Evolutionary conservation across 2,329 filamentous ascomycete genomes (phyloP), one percentile per base, ranked within the genome.

Genomic region (Juglanconis juglandina): DNA sequence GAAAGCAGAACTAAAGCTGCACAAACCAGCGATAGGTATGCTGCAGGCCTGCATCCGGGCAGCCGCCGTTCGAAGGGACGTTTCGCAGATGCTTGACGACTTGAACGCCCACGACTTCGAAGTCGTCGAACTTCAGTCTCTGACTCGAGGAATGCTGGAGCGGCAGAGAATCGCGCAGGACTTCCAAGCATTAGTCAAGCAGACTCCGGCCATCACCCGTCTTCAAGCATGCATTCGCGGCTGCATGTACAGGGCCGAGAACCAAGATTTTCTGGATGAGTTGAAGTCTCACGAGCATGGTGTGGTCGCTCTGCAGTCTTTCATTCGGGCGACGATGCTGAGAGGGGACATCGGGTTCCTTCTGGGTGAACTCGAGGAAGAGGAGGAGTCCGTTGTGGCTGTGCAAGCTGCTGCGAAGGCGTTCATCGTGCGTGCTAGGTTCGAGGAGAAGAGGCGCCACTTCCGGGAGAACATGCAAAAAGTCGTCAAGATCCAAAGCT

Each of bases 401-500:
- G 75, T 96, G 32, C 93, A 98, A 73, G 82, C 92, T 5, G 81
- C 85, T 5, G 85, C 89, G 7, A 86, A 88, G 67, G 94, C 87
- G 3, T 87, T 86, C 68, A 73, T 96, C 3, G 84, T 98, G 37
- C 85, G 94, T 39, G 81, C 79, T 13, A 82, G 81, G 17, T 98
- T 96, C 68, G 86, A 84, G 56, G 91, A 96, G 73, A 96, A 96
- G 81, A 87, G 89, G 71, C 87, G 87, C 30, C 94, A 90, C 77
- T 99, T 93, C 79, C 88, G 90, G 67, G 89, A 96, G 75, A 99
- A 99, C 70, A 99, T 99, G 95, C 87, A 96, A 69, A 98, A 96
- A 75, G 95, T 99, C 33, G 88, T 99, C 80, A 99, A 99, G 76
- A 92, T 98, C 60, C 96, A 99, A 73, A 99, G 95, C 72, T 96